Evolutionary conservation across 108 stramenopile genomes (phyloP).

Genomic region (Mediolabrus comicus): DNA sequence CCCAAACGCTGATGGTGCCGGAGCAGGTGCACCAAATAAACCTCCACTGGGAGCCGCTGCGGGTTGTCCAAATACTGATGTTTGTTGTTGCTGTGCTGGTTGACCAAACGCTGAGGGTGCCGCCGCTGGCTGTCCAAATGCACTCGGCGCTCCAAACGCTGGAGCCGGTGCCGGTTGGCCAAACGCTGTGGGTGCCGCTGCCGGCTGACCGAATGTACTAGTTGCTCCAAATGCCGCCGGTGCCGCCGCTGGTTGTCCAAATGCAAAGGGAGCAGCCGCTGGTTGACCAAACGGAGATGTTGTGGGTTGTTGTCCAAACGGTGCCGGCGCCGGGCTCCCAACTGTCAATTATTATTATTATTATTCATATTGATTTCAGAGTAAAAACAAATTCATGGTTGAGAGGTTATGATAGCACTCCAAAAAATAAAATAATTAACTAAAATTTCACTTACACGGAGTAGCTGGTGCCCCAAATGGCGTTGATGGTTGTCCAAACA

Average conservation of each 20-base stretch:
- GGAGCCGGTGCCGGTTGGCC: constrained; percentile 24
- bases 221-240: constrained; percentile 40
- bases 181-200: constrained; percentile 42
- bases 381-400: background rate
- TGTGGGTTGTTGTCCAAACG: constrained; percentile 14
- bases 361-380: background rate
- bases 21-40: constrained; percentile 48
- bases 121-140: constrained; percentile 21
- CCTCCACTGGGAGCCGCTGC: constrained; percentile 42
- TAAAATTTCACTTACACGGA: constrained; percentile 6
- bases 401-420: no score
- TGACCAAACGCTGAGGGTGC: constrained; percentile 15
- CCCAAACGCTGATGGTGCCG: constrained; percentile 37
- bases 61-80: constrained; percentile 1
- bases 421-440: background rate
- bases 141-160: constrained; percentile 17
- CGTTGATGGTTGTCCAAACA: constrained; percentile 26
- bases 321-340: constrained; percentile 40
- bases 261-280: constrained; percentile 10
- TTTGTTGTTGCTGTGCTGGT: background rate
- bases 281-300: constrained; percentile 10
- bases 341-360: background rate
- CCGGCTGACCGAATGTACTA: constrained; percentile 40
- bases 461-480: constrained; percentile 29
- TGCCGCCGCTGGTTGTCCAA: constrained; percentile 48